A percentile compares a stretch with the other conserved stretches of the same genome.
These are phyloP conservation scores for Penicillium sp. DNA, from an alignment of 2,329 filamentous ascomycete genomes.

Conservation along the genomic window DNA sequence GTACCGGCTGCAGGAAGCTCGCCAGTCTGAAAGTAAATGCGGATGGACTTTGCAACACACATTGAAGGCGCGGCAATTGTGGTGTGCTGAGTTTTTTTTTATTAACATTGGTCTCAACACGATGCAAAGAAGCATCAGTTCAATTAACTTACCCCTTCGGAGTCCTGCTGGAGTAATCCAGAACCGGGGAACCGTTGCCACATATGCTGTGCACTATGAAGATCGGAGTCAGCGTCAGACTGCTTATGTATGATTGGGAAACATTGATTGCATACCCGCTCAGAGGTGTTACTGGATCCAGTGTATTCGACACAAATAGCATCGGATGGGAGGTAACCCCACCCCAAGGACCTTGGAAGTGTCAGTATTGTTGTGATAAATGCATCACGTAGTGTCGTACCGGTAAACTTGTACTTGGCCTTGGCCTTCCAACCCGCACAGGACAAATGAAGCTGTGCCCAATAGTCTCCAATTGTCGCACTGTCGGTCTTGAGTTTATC, in stretches of 20 bases:
- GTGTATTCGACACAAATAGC: slow-evolving; percentile 54
- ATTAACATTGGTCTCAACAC: not conserved
- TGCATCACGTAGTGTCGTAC: slow-evolving; percentile 16
- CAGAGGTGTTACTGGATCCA: slow-evolving; percentile 58
- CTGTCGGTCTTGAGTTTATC: slow-evolving; percentile 23
- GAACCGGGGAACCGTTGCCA: slow-evolving; percentile 42
- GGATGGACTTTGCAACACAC: slow-evolving; percentile 36
- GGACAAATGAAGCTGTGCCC: slow-evolving; percentile 35
- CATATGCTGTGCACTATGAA: slow-evolving; percentile 35
- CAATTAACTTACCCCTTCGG: slow-evolving; percentile 36
- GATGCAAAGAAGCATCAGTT: not conserved
- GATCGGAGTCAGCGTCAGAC: not conserved
- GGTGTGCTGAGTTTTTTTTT: slow-evolving; percentile 25
- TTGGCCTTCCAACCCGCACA: slow-evolving; percentile 38
- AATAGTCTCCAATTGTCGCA: slow-evolving; percentile 33
- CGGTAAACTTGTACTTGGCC: slow-evolving; percentile 35
- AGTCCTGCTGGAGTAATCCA: slow-evolving; percentile 44
- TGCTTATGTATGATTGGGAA: not conserved
- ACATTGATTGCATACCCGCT: slow-evolving; percentile 20
- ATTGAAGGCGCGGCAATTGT: slow-evolving; percentile 34
- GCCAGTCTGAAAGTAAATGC: slow-evolving; percentile 43
- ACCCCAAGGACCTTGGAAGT: slow-evolving; percentile 23
- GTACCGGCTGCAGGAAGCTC: slow-evolving; percentile 33
- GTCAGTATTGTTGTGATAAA: not conserved
- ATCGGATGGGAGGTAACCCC: slow-evolving; percentile 48